Evolutionary conservation across 768 basidiomycete genomes (phyloP).

Genomic region (Coprinopsis sp.): DNA sequence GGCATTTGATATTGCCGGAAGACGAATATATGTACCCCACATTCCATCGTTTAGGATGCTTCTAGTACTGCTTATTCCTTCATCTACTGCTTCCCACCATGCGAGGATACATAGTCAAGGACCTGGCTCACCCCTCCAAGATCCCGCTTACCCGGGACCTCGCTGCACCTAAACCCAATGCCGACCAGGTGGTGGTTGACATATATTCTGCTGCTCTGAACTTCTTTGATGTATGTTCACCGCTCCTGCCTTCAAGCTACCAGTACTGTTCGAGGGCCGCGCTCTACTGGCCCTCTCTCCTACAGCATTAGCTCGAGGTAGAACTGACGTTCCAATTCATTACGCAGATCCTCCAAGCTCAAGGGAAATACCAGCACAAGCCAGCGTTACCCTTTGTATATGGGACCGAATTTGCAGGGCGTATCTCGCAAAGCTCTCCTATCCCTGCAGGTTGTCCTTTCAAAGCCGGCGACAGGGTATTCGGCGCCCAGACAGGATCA

Average conservation of each 20-base stretch:
- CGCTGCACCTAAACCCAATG: conserved; percentile 50
- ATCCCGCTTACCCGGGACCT: conserved; percentile 49
- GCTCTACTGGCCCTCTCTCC: conserved; percentile 14
- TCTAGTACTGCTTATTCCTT: conserved; percentile 4
- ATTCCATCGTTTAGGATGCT: neutral
- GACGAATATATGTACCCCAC: neutral
- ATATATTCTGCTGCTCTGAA: conserved; percentile 73
- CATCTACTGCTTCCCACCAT: conserved; percentile 34
- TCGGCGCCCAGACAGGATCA: conserved; percentile 75
- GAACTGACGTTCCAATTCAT: too few species aligned
- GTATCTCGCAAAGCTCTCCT: conserved; percentile 61
- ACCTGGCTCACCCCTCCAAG: conserved; percentile 65
- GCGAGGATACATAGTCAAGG: conserved; percentile 73
- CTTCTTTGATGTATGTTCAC: conserved; percentile 61
- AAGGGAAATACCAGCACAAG: conserved; percentile 86
- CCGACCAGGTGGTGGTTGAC: conserved; percentile 65
- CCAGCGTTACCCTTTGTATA: conserved; percentile 83
- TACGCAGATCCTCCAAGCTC: conserved; percentile 84
- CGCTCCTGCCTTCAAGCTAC: neutral
- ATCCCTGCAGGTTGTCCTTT: conserved; percentile 77
- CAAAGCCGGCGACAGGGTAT: conserved; percentile 82
- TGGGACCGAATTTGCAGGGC: conserved; percentile 83
- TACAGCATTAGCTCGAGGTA: too few species aligned
- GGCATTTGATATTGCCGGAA: conserved; percentile 1
- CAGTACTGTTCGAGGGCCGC: neutral